Evolutionary conservation across 352 stramenopile species (phyloP).

Genomic region (Globisporangium heterothallicum): DNA sequence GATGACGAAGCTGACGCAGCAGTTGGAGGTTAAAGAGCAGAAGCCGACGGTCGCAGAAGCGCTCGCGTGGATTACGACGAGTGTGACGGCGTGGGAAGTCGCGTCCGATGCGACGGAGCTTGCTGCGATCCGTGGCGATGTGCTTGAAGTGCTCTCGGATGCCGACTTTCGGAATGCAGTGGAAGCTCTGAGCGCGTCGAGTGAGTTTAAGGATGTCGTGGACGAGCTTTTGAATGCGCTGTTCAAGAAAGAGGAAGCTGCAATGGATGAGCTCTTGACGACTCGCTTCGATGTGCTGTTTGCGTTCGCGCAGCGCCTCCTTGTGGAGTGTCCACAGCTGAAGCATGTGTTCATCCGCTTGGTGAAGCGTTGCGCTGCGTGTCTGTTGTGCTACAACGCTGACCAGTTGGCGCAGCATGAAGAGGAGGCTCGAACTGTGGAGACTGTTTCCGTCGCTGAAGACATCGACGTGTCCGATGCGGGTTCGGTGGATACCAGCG

Average conservation of each 20-base stretch:
- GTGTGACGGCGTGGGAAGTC: conserved; percentile 41
- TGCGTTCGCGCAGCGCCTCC: conserved; percentile 31
- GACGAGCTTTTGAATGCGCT: conserved; percentile 24
- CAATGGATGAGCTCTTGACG: conserved; percentile 28
- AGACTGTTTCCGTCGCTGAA: conserved; percentile 16
- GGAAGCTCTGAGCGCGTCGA: conserved; percentile 23
- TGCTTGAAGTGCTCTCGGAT: conserved; percentile 34
- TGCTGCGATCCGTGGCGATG: conserved; percentile 33
- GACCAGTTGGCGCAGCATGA: conserved; percentile 20
- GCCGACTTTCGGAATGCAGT: conserved; percentile 25
- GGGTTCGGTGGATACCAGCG: conserved; percentile 1
- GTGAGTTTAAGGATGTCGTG: conserved; percentile 36
- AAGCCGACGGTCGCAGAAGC: conserved; percentile 31
- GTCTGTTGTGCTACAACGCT: conserved; percentile 31
- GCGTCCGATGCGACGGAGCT: conserved; percentile 32
- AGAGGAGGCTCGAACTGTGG: conserved; percentile 18
- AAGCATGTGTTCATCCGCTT: conserved; percentile 38
- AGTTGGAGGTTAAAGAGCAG: conserved; percentile 22
- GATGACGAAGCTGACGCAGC: conserved; percentile 41
- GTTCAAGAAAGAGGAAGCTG: conserved; percentile 23
- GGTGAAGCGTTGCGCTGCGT: conserved; percentile 32
- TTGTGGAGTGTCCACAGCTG: conserved; percentile 34
- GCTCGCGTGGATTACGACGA: conserved; percentile 32
- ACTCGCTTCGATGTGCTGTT: conserved; percentile 30
- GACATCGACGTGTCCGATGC: conserved; percentile 9